phyloP scores from a whole-genome alignment of 345 rosid species.

The Aurinia saxatilis region DNA sequence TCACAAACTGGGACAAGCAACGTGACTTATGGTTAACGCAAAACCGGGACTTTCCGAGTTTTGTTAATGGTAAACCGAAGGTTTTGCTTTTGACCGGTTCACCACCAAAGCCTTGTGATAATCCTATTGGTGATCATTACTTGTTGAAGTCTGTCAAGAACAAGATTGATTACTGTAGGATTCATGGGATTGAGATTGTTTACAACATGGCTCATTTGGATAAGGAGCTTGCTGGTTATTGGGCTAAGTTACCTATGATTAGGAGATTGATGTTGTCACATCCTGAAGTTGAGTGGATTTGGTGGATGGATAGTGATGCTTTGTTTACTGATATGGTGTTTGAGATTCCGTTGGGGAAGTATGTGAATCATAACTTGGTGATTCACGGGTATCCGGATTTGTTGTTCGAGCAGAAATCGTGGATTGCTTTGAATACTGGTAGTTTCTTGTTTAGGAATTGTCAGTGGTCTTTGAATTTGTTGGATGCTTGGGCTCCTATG shows the following conservation, averaged over 20 bases:
- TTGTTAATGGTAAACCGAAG: constrained; percentile 54
- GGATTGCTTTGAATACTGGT: constrained; percentile 96
- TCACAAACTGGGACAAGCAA: constrained; percentile 55
- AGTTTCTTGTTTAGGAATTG: constrained; percentile 89
- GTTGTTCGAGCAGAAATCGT: constrained; percentile 73
- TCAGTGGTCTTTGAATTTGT: constrained; percentile 91
- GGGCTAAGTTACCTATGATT: constrained; percentile 91
- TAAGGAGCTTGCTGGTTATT: constrained; percentile 84
- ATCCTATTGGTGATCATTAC: constrained; percentile 88
- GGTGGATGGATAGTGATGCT: constrained; percentile 99
- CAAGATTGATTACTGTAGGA: constrained; percentile 92
- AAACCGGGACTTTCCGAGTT: constrained; percentile 66
- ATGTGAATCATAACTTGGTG: constrained; percentile 65
- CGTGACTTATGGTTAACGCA: constrained; percentile 58
- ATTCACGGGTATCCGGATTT: constrained; percentile 90
- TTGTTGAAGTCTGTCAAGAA: constrained; percentile 78
- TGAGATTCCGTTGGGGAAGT: constrained; percentile 58
- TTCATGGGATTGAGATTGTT: constrained; percentile 94
- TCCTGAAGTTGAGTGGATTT: constrained; percentile 91
- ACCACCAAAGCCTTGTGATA: constrained; percentile 86
- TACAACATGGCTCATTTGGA: constrained; percentile 97
- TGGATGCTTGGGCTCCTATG: constrained; percentile 95
- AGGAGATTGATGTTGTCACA: constrained; percentile 86
- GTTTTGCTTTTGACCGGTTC: constrained; percentile 85
- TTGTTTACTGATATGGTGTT: constrained; percentile 93